phyloP scores from a whole-genome alignment of 305 asterid genomes.

The Petunia hybrid region DNA sequence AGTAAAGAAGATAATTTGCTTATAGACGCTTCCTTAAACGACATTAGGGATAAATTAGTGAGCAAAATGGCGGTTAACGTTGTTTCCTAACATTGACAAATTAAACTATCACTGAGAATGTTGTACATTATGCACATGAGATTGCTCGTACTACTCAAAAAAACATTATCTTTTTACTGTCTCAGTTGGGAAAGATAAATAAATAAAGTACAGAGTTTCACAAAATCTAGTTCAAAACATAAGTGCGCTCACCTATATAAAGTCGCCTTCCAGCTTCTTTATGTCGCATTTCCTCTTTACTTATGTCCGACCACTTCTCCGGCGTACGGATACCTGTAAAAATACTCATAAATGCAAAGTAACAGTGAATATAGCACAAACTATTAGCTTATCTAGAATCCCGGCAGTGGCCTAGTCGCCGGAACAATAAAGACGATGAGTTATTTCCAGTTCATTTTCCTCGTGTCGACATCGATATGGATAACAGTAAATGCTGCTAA shows the following conservation, averaged over 20 bases:
- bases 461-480: not conserved
- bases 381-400: not conserved
- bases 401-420: not conserved
- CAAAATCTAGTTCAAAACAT: not conserved
- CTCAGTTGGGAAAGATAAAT: not conserved
- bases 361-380: conserved; percentile 13
- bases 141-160: not conserved
- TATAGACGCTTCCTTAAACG: not conserved
- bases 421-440: conserved; percentile 28
- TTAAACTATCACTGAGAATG: not conserved
- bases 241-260: conserved; percentile 7
- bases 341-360: not conserved
- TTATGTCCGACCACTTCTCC: not conserved
- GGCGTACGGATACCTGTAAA: conserved; percentile 8
- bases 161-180: not conserved
- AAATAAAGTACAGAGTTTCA: not conserved
- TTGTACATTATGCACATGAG: not conserved
- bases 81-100: not conserved
- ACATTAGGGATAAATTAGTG: not conserved
- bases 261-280: not conserved
- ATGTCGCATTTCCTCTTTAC: not conserved
- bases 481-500: conserved; percentile 36
- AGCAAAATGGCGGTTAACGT: conserved; percentile 11
- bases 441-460: not conserved
- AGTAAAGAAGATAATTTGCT: not conserved